phyloP scores from a whole-genome alignment of 768 basidiomycete species.

The Mycena rebaudengoi region DNA sequence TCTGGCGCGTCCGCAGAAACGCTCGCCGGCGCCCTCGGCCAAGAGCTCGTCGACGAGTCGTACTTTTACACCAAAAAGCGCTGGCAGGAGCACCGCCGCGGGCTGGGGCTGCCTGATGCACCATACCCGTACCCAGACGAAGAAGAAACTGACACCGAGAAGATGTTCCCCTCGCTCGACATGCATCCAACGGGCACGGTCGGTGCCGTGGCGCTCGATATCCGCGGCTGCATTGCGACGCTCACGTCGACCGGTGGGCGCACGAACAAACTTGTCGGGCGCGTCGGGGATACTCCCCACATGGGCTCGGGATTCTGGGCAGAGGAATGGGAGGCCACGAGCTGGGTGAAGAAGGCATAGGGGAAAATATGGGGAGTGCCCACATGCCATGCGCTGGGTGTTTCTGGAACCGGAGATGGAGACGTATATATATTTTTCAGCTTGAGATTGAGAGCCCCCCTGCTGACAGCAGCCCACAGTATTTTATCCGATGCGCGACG shows the following conservation, averaged over 20 bases:
- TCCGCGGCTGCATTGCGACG: constrained; percentile 73
- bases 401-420: constrained; percentile 89
- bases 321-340: constrained; percentile 68
- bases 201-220: constrained; percentile 84
- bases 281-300: constrained; percentile 84
- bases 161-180: constrained; percentile 50
- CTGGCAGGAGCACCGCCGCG: constrained; percentile 82
- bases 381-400: constrained; percentile 60
- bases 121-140: constrained; percentile 49
- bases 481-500: constrained; percentile 77
- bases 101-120: constrained; percentile 76
- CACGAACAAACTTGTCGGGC: constrained; percentile 85
- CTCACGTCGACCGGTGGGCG: constrained; percentile 84
- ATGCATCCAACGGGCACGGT: constrained; percentile 80
- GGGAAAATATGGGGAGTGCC: constrained; percentile 45
- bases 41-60: constrained; percentile 70
- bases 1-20: constrained; percentile 72
- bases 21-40: constrained; percentile 63
- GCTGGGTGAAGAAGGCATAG: constrained; percentile 48
- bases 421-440: constrained; percentile 59
- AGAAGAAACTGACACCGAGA: constrained; percentile 28
- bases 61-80: constrained; percentile 81
- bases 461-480: constrained; percentile 54
- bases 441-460: constrained; percentile 2
- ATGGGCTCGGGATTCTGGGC: constrained; percentile 88